These are phyloP conservation scores for Blumeria hordei DNA, from an alignment of 2,329 filamentous ascomycete species.

Conservation along the genomic window DNA sequence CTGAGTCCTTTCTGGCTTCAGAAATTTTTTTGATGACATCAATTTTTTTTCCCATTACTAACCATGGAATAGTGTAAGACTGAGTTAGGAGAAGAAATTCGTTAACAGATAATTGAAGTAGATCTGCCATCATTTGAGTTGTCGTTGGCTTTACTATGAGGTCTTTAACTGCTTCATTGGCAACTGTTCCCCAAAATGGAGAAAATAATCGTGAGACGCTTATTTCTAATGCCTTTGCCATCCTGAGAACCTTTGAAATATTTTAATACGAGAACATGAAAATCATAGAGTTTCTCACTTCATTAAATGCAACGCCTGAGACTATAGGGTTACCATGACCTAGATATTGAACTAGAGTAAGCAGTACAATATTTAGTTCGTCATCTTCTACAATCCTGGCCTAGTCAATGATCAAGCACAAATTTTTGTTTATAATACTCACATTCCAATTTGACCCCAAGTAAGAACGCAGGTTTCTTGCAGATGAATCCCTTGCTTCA, in stretches of 20 bases:
- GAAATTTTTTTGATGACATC: slow-evolving; percentile 67
- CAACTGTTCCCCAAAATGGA: slow-evolving; percentile 74
- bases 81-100: slow-evolving; percentile 58
- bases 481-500: slow-evolving; percentile 29
- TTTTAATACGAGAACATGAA: background rate
- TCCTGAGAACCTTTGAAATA: slow-evolving; percentile 33
- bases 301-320: slow-evolving; percentile 60
- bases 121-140: slow-evolving; percentile 53
- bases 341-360: slow-evolving; percentile 66
- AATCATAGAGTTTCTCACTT: slow-evolving; percentile 27
- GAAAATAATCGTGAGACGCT: slow-evolving; percentile 48
- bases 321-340: slow-evolving; percentile 62
- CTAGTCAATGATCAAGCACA: slow-evolving; percentile 2
- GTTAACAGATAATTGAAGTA: slow-evolving; percentile 51
- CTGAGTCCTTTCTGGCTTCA: slow-evolving; percentile 44
- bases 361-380: slow-evolving; percentile 65
- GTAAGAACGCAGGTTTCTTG: slow-evolving; percentile 71
- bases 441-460: slow-evolving; percentile 63
- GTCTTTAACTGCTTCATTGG: slow-evolving; percentile 62
- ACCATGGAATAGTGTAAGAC: slow-evolving; percentile 58
- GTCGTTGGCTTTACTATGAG: slow-evolving; percentile 61
- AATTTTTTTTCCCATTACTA: slow-evolving; percentile 54
- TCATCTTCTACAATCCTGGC: slow-evolving; percentile 45
- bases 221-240: slow-evolving; percentile 39
- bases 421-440: slow-evolving; percentile 10